phyloP scores from a whole-genome alignment of 371 early-diverging fungal genomes.

The Dinochytrium kinnereticum region DNA sequence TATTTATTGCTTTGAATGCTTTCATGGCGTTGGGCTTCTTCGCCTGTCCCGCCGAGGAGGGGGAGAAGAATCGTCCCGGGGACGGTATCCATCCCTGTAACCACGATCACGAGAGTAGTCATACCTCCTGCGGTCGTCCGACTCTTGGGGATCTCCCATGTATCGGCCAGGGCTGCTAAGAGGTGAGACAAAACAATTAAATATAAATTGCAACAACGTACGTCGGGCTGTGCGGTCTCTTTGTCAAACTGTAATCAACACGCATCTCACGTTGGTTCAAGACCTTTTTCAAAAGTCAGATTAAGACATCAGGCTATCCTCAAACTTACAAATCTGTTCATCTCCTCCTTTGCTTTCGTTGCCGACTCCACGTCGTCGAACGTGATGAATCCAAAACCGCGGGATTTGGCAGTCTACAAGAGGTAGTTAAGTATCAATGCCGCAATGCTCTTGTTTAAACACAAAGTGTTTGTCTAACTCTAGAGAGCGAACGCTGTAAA shows the following conservation, averaged over 20 bases:
- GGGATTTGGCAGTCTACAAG: conserved; percentile 57
- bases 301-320: neutral
- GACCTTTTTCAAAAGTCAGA: conserved; percentile 47
- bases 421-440: neutral
- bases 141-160: conserved; percentile 60
- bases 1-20: neutral
- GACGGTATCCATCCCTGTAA: conserved; percentile 6
- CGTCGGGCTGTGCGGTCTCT: conserved; percentile 56
- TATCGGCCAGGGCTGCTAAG: conserved; percentile 64
- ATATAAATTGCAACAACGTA: neutral
- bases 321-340: conserved; percentile 57
- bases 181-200: neutral
- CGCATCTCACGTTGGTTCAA: conserved; percentile 78
- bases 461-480: conserved; percentile 20
- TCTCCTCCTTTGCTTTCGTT: conserved; percentile 56
- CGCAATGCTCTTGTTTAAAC: neutral
- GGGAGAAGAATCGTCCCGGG: neutral
- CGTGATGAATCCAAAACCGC: conserved; percentile 71
- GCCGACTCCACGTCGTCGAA: conserved; percentile 58
- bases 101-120: conserved; percentile 26
- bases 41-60: conserved; percentile 2
- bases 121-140: conserved; percentile 34
- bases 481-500: conserved; percentile 1
- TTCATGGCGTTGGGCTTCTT: neutral
- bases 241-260: conserved; percentile 77